phyloP scores from a whole-genome alignment of 306 rosid genomes.

The Hippophae gyantsensis region DNA sequence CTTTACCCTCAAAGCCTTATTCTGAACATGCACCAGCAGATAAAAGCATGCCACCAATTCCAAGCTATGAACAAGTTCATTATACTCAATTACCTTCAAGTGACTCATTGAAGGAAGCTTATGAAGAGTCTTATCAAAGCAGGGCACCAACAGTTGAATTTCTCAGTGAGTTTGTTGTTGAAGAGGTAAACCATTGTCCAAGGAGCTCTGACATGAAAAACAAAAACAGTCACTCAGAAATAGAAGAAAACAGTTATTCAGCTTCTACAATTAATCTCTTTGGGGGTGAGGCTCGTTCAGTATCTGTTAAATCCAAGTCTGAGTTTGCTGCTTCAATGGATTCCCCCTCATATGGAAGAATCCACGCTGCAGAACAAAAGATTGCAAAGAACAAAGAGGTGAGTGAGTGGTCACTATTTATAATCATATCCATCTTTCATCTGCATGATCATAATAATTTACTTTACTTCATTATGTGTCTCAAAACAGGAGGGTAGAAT shows the following conservation, averaged over 20 bases:
- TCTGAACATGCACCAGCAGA: too few relatives aligned
- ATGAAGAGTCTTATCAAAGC: slow-evolving; percentile 5
- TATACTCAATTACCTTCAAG: not conserved
- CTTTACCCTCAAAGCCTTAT: not conserved
- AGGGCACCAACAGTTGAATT: slow-evolving; percentile 26
- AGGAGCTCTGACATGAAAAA: not conserved
- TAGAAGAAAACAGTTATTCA: slow-evolving; percentile 24
- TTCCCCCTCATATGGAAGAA: slow-evolving; percentile 20
- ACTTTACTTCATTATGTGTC: not conserved
- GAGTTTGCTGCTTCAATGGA: not conserved
- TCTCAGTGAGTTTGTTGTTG: slow-evolving; percentile 35
- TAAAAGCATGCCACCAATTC: too few relatives aligned
- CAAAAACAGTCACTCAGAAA: slow-evolving; percentile 11
- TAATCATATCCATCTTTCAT: too few relatives aligned
- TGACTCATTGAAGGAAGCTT: slow-evolving; percentile 12
- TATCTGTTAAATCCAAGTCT: slow-evolving; percentile 13
- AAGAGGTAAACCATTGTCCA: slow-evolving; percentile 20
- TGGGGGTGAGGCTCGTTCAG: slow-evolving; percentile 10
- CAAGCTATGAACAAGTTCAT: too few relatives aligned
- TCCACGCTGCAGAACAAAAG: slow-evolving; percentile 20
- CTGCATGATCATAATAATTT: not conserved
- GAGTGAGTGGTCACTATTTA: not conserved
- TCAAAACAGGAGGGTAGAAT: slow-evolving; percentile 19
- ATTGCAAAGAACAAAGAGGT: slow-evolving; percentile 21
- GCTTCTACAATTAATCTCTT: not conserved